Base-by-base conservation (phyloP, 202 grass and related monocot species). In the Bolboschoenoplectus hybrid region DNA sequence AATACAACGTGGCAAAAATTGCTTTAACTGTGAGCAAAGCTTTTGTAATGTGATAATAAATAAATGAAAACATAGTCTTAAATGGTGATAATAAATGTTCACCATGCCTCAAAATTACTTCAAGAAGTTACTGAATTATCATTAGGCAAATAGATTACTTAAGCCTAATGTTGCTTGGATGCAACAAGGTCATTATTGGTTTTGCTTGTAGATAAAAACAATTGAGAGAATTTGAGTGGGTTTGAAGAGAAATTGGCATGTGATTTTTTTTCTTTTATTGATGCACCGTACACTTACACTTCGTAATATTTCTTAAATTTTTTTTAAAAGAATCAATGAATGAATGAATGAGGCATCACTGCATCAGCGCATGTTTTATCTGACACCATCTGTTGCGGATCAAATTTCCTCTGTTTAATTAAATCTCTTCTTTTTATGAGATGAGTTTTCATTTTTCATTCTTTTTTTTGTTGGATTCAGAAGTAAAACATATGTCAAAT, bases 361-460 rank as follows among this genome's bases (percentile, higher is more conserved):
- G 70, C 20, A 79, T 79, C 53, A 80, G 76, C 12, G 76, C 76
- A 80, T 80, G 75, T 61, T 80, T 80, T 43, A 80, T 80, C 76
- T 80, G 53, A 80, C 76, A 80, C 7, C 16, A 61, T 80, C 76
- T 60, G 16, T n/a, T 43, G 6, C 35, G 3, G 36, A 80, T 61
- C 76, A 80, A 60, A 43, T 80, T 80, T 11, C 35, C 1, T 74
- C 45, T 72, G 39, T 58, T 53, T 10, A 38, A 19, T 55, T 36
- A 55, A 77, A 56, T 56, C 5, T 56, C 51, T 10, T 53, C 32
- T 79, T 79, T 78, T 58, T 35, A 43, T 43, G 53, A 43, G 13
- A 36, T 19, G 1, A 4, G 3, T 26, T 26, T 26, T 26, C 26
- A 26, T 26, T 26, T 80, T 61, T 41, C 13, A 58, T 41, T 49